A percentile compares a stretch with the other conserved stretches of the same genome.
Conservation (phyloP, 805 yeast species). For the Schwanniomyces pseudopolymorphus region DNA sequence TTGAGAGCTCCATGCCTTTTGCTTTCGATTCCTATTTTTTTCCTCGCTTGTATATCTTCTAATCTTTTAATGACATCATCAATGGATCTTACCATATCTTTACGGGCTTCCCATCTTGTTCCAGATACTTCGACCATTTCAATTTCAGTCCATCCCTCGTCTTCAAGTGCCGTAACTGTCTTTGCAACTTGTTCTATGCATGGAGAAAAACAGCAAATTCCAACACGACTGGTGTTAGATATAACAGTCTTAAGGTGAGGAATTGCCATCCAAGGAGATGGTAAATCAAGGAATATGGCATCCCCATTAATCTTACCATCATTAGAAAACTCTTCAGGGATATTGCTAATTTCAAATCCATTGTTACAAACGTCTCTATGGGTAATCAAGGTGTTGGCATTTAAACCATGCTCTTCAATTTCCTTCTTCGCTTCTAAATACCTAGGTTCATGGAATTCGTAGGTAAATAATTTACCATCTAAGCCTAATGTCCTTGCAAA, state of each 20-base stretch:
- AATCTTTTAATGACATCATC: conserved; percentile 77
- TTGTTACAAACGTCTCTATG: conserved; percentile 91
- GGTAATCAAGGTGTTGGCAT: conserved; percentile 59
- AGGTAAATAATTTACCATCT: conserved; percentile 71
- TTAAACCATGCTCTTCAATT: conserved; percentile 69
- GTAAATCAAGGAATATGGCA: conserved; percentile 84
- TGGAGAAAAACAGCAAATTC: conserved; percentile 94
- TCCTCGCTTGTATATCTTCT: conserved; percentile 71
- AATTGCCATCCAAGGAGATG: conserved; percentile 96
- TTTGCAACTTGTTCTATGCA: conserved; percentile 96
- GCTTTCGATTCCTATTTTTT: conserved; percentile 61
- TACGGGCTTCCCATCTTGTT: conserved; percentile 83
- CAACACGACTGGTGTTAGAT: conserved; percentile 50
- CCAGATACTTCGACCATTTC: conserved; percentile 93
- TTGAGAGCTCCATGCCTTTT: conserved; percentile 41
- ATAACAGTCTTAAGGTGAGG: conserved; percentile 67
- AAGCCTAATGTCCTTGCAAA: conserved; percentile 73
- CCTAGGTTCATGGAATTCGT: conserved; percentile 88
- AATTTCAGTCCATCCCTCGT: conserved; percentile 77
- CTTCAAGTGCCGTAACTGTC: conserved; percentile 73
- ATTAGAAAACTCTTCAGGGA: conserved; percentile 22
- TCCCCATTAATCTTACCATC: conserved; percentile 53
- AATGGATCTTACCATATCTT: conserved; percentile 78
- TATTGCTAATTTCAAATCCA: conserved; percentile 63
- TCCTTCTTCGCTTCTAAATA: conserved; percentile 77